phyloP scores from a whole-genome alignment of 73 alveolate species.

The Urostyla sp. region DNA sequence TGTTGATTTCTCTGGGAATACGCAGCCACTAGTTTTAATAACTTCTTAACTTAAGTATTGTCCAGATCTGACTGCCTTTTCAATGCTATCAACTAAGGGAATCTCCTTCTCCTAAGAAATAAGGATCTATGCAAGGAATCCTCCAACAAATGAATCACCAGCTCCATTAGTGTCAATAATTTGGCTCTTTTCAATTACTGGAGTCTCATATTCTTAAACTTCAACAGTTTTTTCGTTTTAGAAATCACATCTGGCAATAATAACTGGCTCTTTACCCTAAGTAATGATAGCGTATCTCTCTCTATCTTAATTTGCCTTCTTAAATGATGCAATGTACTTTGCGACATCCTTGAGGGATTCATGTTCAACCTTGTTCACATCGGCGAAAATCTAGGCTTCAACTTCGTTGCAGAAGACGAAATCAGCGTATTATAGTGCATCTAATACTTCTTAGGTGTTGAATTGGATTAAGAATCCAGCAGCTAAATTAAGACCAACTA shows the following conservation, averaged over 20 bases:
- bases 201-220: constrained; percentile 51
- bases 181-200: constrained; percentile 62
- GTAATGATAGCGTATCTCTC: constrained; percentile 76
- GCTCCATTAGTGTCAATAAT: constrained; percentile 96
- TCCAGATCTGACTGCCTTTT: constrained; percentile 59
- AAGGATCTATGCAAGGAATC: constrained; percentile 89
- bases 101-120: constrained; percentile 86
- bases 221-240: constrained; percentile 21
- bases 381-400: constrained; percentile 78
- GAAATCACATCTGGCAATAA: constrained; percentile 69
- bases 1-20: constrained; percentile 59
- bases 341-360: constrained; percentile 59
- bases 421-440: constrained; percentile 68
- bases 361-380: constrained; percentile 69
- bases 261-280: constrained; percentile 81
- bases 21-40: constrained; percentile 58
- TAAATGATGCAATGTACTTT: constrained; percentile 58
- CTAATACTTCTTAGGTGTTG: constrained; percentile 59
- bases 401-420: constrained; percentile 87
- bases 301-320: constrained; percentile 53
- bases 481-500: constrained; percentile 67
- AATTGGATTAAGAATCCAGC: constrained; percentile 77
- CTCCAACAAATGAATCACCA: constrained; percentile 98
- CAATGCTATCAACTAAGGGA: too few relatives aligned
- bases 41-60: constrained; percentile 49